These are phyloP conservation scores for Trichoderma gracile DNA, from an alignment of 2,329 filamentous ascomycete genomes.

Conservation along the genomic window DNA sequence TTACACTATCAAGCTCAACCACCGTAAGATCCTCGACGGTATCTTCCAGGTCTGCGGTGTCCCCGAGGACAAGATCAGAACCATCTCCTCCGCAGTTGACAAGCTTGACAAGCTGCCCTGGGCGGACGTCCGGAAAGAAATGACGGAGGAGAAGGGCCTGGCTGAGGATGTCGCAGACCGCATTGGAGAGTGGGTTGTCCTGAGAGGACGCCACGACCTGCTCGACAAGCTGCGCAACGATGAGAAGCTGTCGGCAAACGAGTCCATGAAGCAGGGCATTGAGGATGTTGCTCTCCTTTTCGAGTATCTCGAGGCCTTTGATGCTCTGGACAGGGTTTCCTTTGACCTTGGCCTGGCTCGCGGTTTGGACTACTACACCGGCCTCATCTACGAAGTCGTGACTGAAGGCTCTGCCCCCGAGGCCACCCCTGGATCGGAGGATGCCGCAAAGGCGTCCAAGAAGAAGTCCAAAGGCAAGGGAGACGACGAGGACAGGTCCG, in stretches of 20 bases:
- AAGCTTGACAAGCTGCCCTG: slow-evolving; percentile 93
- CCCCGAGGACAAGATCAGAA: slow-evolving; percentile 79
- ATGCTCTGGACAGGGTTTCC: slow-evolving; percentile 70
- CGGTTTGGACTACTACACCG: slow-evolving; percentile 91
- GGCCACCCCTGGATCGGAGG: slow-evolving; percentile 37
- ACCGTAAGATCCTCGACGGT: slow-evolving; percentile 90
- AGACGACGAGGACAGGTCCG: slow-evolving; percentile 66
- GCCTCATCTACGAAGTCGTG: slow-evolving; percentile 85
- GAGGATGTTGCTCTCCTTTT: slow-evolving; percentile 80
- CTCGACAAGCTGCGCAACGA: slow-evolving; percentile 69
- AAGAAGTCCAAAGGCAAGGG: slow-evolving; percentile 54
- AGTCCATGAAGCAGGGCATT: slow-evolving; percentile 74
- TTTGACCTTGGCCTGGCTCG: slow-evolving; percentile 90
- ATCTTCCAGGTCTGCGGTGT: slow-evolving; percentile 91
- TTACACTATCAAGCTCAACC: slow-evolving; percentile 91
- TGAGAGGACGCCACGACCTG: slow-evolving; percentile 73
- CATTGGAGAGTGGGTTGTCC: slow-evolving; percentile 81
- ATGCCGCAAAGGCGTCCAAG: slow-evolving; percentile 37
- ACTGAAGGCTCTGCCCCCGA: slow-evolving; percentile 72
- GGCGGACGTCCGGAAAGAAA: slow-evolving; percentile 86
- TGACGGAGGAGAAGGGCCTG: slow-evolving; percentile 89
- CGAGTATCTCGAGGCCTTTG: slow-evolving; percentile 77
- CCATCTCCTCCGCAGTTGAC: slow-evolving; percentile 90
- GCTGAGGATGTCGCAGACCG: slow-evolving; percentile 75
- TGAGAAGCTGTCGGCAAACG: slow-evolving; percentile 67